phyloP scores from a whole-genome alignment of 1,284 basidiomycete species.

The Trametes sp. region DNA sequence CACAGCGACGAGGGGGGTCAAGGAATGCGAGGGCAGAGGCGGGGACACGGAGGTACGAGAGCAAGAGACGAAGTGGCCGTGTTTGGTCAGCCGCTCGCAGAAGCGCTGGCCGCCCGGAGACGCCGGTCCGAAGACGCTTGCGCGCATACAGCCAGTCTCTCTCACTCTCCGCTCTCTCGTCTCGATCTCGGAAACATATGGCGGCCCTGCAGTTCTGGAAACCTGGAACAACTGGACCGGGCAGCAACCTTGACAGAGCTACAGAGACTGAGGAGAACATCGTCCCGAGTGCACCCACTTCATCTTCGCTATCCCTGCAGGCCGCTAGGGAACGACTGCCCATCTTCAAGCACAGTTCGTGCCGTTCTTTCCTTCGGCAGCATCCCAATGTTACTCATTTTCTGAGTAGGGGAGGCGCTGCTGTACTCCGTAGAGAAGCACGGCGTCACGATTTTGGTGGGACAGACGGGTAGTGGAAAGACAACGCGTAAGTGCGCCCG shows the following conservation, averaged over 20 bases:
- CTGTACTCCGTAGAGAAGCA: slow-evolving; percentile 87
- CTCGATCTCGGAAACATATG: slow-evolving; percentile 38
- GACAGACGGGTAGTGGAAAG: slow-evolving; percentile 97
- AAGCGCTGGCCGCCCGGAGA: too few relatives aligned
- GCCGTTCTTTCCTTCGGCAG: not conserved
- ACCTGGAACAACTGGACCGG: slow-evolving; percentile 85
- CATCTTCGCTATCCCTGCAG: slow-evolving; percentile 67
- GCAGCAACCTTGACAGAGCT: slow-evolving; percentile 87
- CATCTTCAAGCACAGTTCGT: slow-evolving; percentile 84
- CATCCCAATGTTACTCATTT: not conserved
- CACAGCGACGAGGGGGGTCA: not conserved
- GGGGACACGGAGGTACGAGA: not conserved
- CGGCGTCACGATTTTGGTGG: slow-evolving; percentile 88
- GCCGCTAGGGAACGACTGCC: slow-evolving; percentile 84
- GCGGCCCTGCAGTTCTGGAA: slow-evolving; percentile 76
- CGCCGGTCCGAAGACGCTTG: too few relatives aligned
- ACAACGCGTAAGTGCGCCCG: slow-evolving; percentile 81
- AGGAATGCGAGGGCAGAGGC: not conserved
- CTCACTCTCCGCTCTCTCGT: not conserved
- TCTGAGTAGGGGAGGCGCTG: slow-evolving; percentile 68
- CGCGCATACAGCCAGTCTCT: too few relatives aligned
- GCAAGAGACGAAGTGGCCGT: not conserved
- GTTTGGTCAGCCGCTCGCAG: slow-evolving; percentile 5
- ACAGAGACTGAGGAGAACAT: slow-evolving; percentile 78
- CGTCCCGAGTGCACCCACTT: slow-evolving; percentile 68